Evolutionary conservation across 306 rosid genomes (phyloP).

Genomic region (Citrullus mucosospermus): DNA sequence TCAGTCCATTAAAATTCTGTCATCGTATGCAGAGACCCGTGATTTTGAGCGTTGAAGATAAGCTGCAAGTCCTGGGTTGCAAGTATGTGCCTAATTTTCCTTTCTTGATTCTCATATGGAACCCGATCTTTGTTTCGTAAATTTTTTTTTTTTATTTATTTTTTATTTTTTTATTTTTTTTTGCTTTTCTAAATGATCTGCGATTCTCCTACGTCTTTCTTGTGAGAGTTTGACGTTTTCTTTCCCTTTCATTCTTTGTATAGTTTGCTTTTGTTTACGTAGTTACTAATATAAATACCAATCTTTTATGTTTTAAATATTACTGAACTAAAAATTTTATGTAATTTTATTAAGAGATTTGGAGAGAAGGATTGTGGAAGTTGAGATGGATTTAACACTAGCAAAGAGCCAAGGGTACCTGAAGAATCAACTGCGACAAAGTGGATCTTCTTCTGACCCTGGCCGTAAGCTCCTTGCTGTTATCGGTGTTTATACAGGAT

Average conservation of each 20-base stretch:
- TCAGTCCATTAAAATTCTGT: neutral
- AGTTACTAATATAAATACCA: neutral
- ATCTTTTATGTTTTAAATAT: neutral
- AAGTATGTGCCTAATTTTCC: slow-evolving; percentile 27
- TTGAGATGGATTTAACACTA: slow-evolving; percentile 85
- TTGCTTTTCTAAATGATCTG: neutral
- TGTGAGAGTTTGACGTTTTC: neutral
- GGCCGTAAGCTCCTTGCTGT: slow-evolving; percentile 71
- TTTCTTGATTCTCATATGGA: neutral
- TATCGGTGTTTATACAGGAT: slow-evolving; percentile 93
- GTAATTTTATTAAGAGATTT: slow-evolving; percentile 39
- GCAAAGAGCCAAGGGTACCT: slow-evolving; percentile 97
- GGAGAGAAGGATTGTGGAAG: slow-evolving; percentile 91
- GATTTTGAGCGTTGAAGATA: slow-evolving; percentile 80
- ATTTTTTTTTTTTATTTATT: too few species aligned
- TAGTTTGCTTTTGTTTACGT: neutral
- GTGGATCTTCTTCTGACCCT: slow-evolving; percentile 48
- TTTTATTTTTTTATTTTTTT: too few species aligned
- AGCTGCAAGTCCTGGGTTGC: slow-evolving; percentile 75
- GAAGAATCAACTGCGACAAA: slow-evolving; percentile 37
- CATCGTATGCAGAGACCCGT: slow-evolving; percentile 51
- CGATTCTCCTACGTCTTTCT: neutral
- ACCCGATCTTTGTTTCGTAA: neutral
- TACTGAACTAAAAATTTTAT: neutral
- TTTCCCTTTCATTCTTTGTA: neutral